Evolutionary conservation across 179 eudicot genomes (phyloP).

Genomic region (Gypsophila paniculata): DNA sequence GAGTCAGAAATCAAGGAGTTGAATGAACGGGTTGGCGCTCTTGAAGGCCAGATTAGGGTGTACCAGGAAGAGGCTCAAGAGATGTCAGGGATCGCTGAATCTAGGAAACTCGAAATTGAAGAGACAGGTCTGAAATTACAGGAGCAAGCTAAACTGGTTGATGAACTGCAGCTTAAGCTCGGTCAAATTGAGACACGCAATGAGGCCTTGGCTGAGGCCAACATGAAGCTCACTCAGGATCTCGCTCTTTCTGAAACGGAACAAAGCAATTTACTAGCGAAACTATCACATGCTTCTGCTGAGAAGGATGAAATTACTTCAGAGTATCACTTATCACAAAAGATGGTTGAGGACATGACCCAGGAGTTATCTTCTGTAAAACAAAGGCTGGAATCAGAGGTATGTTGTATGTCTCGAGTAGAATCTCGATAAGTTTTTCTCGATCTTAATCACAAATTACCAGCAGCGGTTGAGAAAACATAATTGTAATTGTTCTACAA

Average conservation of each 20-base stretch:
- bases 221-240: conserved; percentile 62
- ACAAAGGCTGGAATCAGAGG: conserved; percentile 66
- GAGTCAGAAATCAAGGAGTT: conserved; percentile 55
- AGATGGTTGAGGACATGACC: conserved; percentile 54
- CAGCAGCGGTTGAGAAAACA: not conserved
- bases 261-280: conserved; percentile 44
- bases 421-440: not conserved
- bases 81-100: conserved; percentile 42
- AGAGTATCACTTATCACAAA: conserved; percentile 43
- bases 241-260: conserved; percentile 49
- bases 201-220: conserved; percentile 53
- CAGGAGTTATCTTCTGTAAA: conserved; percentile 56
- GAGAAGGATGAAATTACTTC: conserved; percentile 55
- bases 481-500: not conserved
- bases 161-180: conserved; percentile 41
- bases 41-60: conserved; percentile 40
- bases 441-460: not conserved
- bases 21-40: conserved; percentile 36
- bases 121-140: conserved; percentile 40
- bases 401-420: conserved; percentile 16
- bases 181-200: conserved; percentile 48
- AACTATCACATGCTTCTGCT: conserved; percentile 33
- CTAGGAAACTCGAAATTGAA: conserved; percentile 54
- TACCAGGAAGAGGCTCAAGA: conserved; percentile 47
- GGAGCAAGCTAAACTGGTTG: conserved; percentile 41